Conservation (phyloP, 345 rosid genomes). For the Salix caprea region DNA sequence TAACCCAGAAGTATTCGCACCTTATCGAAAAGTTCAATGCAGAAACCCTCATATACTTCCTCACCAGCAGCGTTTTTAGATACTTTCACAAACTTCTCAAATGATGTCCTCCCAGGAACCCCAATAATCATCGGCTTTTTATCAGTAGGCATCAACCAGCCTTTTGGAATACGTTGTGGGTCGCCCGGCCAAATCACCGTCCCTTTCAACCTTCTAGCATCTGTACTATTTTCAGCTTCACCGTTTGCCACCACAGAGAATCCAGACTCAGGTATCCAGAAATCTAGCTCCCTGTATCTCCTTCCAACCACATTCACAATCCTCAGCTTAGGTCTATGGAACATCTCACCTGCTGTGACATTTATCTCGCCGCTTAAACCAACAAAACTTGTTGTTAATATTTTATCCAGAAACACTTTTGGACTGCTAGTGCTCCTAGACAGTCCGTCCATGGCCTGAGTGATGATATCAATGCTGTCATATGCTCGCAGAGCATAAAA, state of each 20-base stretch:
- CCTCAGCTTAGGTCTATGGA: slow-evolving; percentile 6
- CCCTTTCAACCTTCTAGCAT: not conserved
- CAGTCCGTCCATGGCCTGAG: slow-evolving; percentile 10
- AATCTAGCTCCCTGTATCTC: slow-evolving; percentile 38
- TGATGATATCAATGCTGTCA: slow-evolving; percentile 31
- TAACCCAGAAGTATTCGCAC: slow-evolving; percentile 10
- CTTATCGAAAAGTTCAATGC: slow-evolving; percentile 41
- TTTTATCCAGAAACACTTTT: slow-evolving; percentile 5
- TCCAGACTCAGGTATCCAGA: slow-evolving; percentile 36
- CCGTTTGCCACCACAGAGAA: slow-evolving; percentile 4
- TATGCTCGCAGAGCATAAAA: slow-evolving; percentile 33
- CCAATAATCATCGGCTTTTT: slow-evolving; percentile 39
- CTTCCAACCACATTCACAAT: slow-evolving; percentile 40
- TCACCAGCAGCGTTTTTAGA: slow-evolving; percentile 4
- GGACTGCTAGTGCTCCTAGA: not conserved
- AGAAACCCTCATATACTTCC: slow-evolving; percentile 34
- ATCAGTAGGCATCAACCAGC: slow-evolving; percentile 35
- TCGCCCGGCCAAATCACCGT: slow-evolving; percentile 39
- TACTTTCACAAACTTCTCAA: slow-evolving; percentile 42
- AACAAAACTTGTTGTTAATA: slow-evolving; percentile 20
- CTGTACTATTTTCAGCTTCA: not conserved
- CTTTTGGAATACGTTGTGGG: slow-evolving; percentile 22
- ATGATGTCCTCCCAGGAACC: slow-evolving; percentile 39
- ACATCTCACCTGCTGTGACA: slow-evolving; percentile 21
- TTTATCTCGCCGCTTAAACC: slow-evolving; percentile 42